Evolutionary conservation across 2,329 filamentous ascomycete species (phyloP), one percentile per base, ranked within the genome.

Genomic region (Anthostomella pinea): DNA sequence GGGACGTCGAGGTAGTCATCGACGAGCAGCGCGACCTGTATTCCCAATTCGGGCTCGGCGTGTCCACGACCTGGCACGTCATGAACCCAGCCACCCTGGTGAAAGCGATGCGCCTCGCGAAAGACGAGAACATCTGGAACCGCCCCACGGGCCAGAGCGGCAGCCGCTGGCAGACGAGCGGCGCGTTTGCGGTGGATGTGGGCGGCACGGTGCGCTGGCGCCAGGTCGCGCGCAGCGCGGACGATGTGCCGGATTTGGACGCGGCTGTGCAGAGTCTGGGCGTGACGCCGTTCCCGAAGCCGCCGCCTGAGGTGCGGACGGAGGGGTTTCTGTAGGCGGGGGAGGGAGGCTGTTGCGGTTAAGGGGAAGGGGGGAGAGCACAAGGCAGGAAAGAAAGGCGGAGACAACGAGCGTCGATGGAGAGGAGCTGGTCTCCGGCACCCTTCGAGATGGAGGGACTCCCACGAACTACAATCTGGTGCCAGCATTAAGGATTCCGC

Each of bases 111-210:
- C 72, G 65, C 38, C 62, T 87, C 17, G 78, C 74, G 9, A 73
- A 69, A 43, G 64, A 74, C 31, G 80, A 87, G 54, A 73, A 77
- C 10, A 83, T 87, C 46, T 82, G 76, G 72, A 82, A 82, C 54
- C 63, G 75, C 16, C 69, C 77, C 3, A 81, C 78, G 3, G n/a
- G n/a, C n/a, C 77, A 83, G 60, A 83, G 75, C 53, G 83, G 83
- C 24, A 78, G 64, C 46, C 63, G 80, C 34, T 87, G 83, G 83
- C 83, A 87, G 69, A 82, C 66, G 17, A 68, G 73, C 29, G 83
- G 83, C 18, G 76, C 74, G 18, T 87, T 81, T 62, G 81, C 75
- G 2, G 62, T 83, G 18, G 77, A 80, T 53, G 53, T 52, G 5
- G 56, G 66, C 18, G 77, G 77, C 3, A 51, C 63, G 9, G 69